Base-by-base conservation (phyloP, 2,329 filamentous ascomycete genomes). In the Aspergillus jensenii region DNA sequence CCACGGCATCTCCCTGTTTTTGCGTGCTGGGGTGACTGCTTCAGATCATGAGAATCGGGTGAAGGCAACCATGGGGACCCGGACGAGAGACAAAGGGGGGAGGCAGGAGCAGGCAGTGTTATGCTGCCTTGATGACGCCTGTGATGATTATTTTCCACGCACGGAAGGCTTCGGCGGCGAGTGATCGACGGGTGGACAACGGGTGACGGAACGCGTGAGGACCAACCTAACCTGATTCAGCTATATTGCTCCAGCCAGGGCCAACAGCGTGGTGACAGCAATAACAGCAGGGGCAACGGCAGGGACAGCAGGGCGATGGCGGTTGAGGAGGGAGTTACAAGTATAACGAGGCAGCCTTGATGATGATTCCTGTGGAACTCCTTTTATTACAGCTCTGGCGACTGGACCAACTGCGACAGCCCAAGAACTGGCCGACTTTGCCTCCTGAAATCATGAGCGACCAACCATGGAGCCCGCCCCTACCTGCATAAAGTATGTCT, bases 1-100 rank as follows among this genome's bases (percentile, higher is more conserved):
- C 72, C 78, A 80, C 65, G 78, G 78, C 76, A 76, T 78, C 68
- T 76, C 75, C 71, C 68, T 70, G 60, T 63, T 52, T 62, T 58
- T 52, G 35, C 27, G 35, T 37, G 35, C 50, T 37, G 43, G 50
- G 15, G 50, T 41, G 56, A 40, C 21, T 55, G 51, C 52, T 64
- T 59, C 56, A 60, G 41, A 57, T 54, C 62, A 62, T 59, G 51
- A 53, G 49, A 50, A 54, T 53, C 59, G 53, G 52, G 56, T 51
- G 50, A 58, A 57, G 59, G 37, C 39, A 55, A 59, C 54, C 62
- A 64, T 64, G 48, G 58, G 51, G 55, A 52, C 33, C 50, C 35
- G 33, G 43, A 44, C n/a, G 12, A 53, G 45, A 27, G 19, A 19
- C n/a, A 39, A 15, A 25, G 48, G 43, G 19, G 15, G n/a, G 5